A percentile compares a stretch with the other conserved stretches of the same genome.
These are phyloP conservation scores for Chaetomiaceae sp. DNA, from an alignment of 2,329 filamentous ascomycete genomes.

Conservation along the genomic window DNA sequence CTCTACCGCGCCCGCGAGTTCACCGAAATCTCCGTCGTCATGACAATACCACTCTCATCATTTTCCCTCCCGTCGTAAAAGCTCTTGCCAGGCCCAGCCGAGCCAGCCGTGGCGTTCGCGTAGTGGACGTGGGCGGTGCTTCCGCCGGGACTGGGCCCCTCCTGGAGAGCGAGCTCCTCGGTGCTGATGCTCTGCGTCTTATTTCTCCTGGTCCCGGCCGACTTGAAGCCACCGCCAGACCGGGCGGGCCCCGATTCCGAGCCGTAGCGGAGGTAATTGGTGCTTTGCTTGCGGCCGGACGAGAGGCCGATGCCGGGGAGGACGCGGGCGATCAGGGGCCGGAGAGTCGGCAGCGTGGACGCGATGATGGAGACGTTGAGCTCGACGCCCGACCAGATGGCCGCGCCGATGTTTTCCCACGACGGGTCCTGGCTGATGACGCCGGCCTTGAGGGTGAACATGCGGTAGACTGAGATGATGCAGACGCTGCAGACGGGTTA, in stretches of 20 bases:
- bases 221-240: slow-evolving; percentile 12
- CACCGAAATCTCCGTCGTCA: slow-evolving; percentile 11
- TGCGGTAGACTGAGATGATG: slow-evolving; percentile 32
- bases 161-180: slow-evolving; percentile 26
- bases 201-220: slow-evolving; percentile 6
- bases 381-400: slow-evolving; percentile 32
- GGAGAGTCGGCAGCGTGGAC: slow-evolving; percentile 30
- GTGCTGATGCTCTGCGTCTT: slow-evolving; percentile 20
- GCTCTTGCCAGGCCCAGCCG: neutral
- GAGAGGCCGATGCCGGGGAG: slow-evolving; percentile 23
- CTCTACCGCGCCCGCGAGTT: neutral
- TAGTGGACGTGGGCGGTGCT: slow-evolving; percentile 3
- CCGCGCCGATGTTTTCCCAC: slow-evolving; percentile 31
- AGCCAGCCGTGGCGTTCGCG: slow-evolving; percentile 6
- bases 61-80: neutral
- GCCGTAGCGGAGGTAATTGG: slow-evolving; percentile 21
- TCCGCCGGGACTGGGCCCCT: slow-evolving; percentile 9
- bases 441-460: slow-evolving; percentile 30
- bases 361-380: slow-evolving; percentile 30
- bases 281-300: slow-evolving; percentile 15
- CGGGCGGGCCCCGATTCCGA: slow-evolving; percentile 10
- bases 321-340: slow-evolving; percentile 27
- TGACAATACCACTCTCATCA: slow-evolving; percentile 7
- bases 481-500: slow-evolving; percentile 25
- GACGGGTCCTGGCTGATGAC: slow-evolving; percentile 28